phyloP scores from a whole-genome alignment of 73 alveolate species.

The Paramecium biaurelia region DNA sequence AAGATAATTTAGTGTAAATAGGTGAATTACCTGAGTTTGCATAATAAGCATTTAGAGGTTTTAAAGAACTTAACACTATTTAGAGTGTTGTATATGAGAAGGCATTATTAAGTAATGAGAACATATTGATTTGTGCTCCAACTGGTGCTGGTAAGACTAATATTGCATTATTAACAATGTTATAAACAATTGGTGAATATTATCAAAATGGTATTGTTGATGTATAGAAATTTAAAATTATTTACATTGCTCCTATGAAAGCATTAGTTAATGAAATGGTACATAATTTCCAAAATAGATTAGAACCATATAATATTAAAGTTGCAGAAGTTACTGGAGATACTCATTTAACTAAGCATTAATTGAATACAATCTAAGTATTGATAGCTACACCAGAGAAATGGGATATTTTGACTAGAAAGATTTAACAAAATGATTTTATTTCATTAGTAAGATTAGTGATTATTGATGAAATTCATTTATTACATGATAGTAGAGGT shows the following conservation, averaged over 20 bases:
- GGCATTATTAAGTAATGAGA: conserved; percentile 90
- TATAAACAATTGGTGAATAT: conserved; percentile 80
- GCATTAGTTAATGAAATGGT: conserved; percentile 94
- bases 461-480: conserved; percentile 99
- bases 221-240: conserved; percentile 90
- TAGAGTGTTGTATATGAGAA: conserved; percentile 75
- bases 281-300: conserved; percentile 92
- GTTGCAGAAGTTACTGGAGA: conserved; percentile 99
- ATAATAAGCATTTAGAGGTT: conserved; percentile 82
- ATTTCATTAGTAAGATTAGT: conserved; percentile 93
- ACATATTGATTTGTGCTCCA: conserved; percentile 98
- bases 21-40: conserved; percentile 90
- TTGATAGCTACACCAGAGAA: conserved; percentile 99
- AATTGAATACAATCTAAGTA: conserved; percentile 96
- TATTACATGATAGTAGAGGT: conserved; percentile 99
- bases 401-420: conserved; percentile 99
- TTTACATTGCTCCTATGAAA: conserved; percentile 99
- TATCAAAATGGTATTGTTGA: conserved; percentile 86
- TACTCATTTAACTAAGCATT: conserved; percentile 90
- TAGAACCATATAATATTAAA: conserved; percentile 78
- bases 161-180: conserved; percentile 89
- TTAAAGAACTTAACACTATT: conserved; percentile 81
- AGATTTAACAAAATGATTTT: conserved; percentile 95
- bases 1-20: conserved; percentile 74
- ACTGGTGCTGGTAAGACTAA: conserved; percentile 99